Percentiles rank a stretch among this genome's conserved stretches.
Conservation (phyloP, 2,329 filamentous ascomycete species). For the Pseudonectria foliicola region DNA sequence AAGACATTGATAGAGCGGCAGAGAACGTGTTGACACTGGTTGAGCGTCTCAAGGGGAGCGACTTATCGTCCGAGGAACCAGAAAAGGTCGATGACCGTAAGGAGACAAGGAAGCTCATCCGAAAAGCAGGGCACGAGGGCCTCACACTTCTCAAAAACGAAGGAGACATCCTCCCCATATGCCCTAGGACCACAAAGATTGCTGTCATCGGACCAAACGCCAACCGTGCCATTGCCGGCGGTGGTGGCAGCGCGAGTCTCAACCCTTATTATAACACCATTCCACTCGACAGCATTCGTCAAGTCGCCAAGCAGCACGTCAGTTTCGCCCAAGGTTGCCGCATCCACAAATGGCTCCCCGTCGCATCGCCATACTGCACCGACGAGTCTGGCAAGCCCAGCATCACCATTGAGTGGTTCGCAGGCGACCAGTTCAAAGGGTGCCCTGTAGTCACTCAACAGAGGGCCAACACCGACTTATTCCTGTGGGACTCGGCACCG, state of each 20-base stretch:
- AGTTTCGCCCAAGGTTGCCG: slow-evolving; percentile 40
- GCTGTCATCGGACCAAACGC: slow-evolving; percentile 63
- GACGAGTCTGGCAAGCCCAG: slow-evolving; percentile 46
- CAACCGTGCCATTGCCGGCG: slow-evolving; percentile 59
- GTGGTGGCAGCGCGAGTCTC: slow-evolving; percentile 60
- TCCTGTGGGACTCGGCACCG: slow-evolving; percentile 64
- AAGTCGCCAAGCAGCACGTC: slow-evolving; percentile 46
- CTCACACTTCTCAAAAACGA: slow-evolving; percentile 60
- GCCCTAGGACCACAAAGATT: slow-evolving; percentile 47
- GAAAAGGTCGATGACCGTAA: slow-evolving; percentile 51
- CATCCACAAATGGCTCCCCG: slow-evolving; percentile 23
- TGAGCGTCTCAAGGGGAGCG: slow-evolving; percentile 53
- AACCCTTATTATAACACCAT: slow-evolving; percentile 63
- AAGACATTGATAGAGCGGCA: slow-evolving; percentile 50
- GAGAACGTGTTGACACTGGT: slow-evolving; percentile 54
- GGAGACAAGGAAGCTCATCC: slow-evolving; percentile 53
- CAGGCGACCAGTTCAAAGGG: slow-evolving; percentile 56
- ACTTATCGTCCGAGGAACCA: slow-evolving; percentile 48
- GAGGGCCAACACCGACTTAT: slow-evolving; percentile 58
- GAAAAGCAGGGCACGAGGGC: slow-evolving; percentile 54
- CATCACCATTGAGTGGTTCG: slow-evolving; percentile 57
- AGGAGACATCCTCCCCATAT: slow-evolving; percentile 49
- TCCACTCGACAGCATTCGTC: slow-evolving; percentile 53
- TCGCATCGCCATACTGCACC: slow-evolving; percentile 20
- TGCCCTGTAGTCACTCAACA: slow-evolving; percentile 49